Evolutionary conservation across 2,329 filamentous ascomycete species (phyloP), one percentile per base, ranked within the genome.

Genomic region (Talaromyces sp.): DNA sequence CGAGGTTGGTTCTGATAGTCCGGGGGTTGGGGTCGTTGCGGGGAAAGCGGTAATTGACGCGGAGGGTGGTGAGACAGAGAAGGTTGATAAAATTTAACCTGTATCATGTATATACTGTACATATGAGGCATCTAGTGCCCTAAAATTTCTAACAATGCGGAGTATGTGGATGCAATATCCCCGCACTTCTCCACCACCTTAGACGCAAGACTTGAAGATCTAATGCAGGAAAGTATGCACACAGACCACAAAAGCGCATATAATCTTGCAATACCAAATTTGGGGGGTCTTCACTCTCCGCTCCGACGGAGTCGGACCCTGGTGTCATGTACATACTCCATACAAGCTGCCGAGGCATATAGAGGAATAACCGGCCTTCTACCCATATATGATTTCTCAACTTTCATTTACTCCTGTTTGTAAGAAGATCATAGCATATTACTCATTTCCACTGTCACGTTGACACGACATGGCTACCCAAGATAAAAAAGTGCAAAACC

Each of bases 41-140:
- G 74, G 72, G 13, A 73, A 72, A 43, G 67, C 67, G 14, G 68
- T 72, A 33, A 66, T 67, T 50, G 74, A 81, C 70, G 57, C 72
- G 31, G 74, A 80, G 72, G 72, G 13, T 45, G 22, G 37, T 52
- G 43, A 47, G n/a, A 7, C 14, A 2, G 37, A 59, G 22, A 59
- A 59, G 22, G 56, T 43, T 41, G 37, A 59, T 59, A 59, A 45
- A 45, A 27, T 6, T 27, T 27, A 6, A 27, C 27, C 27, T 27
- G 27, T 27, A 27, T 27, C 27, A 27, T 27, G 3, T 27, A 27
- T 27, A 4, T 27, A 27, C 27, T 27, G 27, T 27, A 27, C 27
- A 27, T 27, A 6, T 27, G 6, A 27, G 27, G 27, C 6, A 27
- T 27, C 27, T 6, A 27, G 3, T 27, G 3, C 2, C 2, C 27